phyloP scores from a whole-genome alignment of 352 stramenopile species.

The Pythium grandisporangium region DNA sequence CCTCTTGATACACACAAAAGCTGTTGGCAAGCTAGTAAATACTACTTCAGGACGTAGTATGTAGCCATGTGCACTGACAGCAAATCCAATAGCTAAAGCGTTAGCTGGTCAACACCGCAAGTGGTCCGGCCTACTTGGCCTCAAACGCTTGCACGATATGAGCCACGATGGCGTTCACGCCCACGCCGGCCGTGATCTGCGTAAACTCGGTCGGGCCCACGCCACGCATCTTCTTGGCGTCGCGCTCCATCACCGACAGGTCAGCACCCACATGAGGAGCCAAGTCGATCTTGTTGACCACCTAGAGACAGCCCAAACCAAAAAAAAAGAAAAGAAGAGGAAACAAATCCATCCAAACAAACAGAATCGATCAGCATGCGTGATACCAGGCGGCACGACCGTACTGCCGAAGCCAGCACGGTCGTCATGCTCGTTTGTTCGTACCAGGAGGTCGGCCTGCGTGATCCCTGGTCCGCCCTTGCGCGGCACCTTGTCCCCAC shows the following conservation, averaged over 20 bases:
- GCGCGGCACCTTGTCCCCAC: conserved; percentile 96
- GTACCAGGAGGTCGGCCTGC: conserved; percentile 91
- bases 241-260: conserved; percentile 92
- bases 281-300: conserved; percentile 99
- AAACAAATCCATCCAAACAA: too few relatives aligned
- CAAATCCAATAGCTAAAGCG: too few relatives aligned
- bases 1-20: too few relatives aligned
- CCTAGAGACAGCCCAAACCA: too few relatives aligned
- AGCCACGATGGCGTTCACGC: conserved; percentile 86
- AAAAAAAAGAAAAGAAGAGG: too few relatives aligned
- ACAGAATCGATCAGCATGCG: too few relatives aligned
- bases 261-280: conserved; percentile 93
- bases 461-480: conserved; percentile 98
- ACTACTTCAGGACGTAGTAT: too few relatives aligned
- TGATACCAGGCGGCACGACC: conserved; percentile 86
- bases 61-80: too few relatives aligned
- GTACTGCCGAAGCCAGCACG: conserved; percentile 35
- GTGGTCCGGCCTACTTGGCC: conserved; percentile 17
- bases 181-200: conserved; percentile 90
- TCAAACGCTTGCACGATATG: conserved; percentile 46
- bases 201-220: conserved; percentile 92
- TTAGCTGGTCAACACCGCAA: too few relatives aligned
- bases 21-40: too few relatives aligned
- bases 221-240: conserved; percentile 93
- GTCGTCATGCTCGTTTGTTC: neutral